Conservation (phyloP, 495 filamentous ascomycete genomes). For the Aspergillus olivimuriae region DNA sequence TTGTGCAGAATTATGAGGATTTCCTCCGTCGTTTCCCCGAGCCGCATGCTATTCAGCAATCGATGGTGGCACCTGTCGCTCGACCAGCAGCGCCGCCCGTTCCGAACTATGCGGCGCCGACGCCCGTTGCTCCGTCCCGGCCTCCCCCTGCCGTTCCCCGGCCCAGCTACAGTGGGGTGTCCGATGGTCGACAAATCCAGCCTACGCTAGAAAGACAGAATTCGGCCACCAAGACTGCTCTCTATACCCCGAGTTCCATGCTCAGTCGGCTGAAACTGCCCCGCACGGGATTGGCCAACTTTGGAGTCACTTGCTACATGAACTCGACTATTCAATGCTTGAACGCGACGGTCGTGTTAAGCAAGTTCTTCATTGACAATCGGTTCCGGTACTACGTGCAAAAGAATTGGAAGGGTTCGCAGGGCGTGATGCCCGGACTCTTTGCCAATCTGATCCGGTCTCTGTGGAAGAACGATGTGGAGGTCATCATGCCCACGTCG, state of each 20-base stretch:
- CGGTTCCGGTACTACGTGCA: constrained; percentile 51
- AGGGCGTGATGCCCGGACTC: constrained; percentile 72
- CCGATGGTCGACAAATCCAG: constrained; percentile 55
- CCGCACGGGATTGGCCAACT: constrained; percentile 72
- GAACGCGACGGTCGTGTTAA: constrained; percentile 65
- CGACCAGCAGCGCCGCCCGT: constrained; percentile 15
- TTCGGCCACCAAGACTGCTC: constrained; percentile 38
- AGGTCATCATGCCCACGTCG: constrained; percentile 50
- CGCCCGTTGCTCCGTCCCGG: constrained; percentile 45
- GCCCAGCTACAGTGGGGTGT: constrained; percentile 82
- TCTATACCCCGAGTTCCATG: constrained; percentile 37
- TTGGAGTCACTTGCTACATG: constrained; percentile 82
- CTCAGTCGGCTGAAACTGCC: constrained; percentile 48
- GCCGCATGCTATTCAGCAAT: constrained; percentile 62
- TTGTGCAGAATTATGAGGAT: constrained; percentile 59
- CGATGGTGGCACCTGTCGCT: constrained; percentile 53
- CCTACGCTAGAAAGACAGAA: constrained; percentile 42
- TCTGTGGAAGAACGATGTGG: constrained; percentile 63
- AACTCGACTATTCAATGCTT: constrained; percentile 82
- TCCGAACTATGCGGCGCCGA: constrained; percentile 34
- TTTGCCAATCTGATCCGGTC: constrained; percentile 70
- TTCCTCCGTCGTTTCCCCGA: constrained; percentile 81
- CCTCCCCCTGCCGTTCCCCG: constrained; percentile 83
- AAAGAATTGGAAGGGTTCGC: constrained; percentile 64
- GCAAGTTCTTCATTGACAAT: constrained; percentile 57